Evolutionary conservation across 345 rosid genomes (phyloP).

Genomic region (Citrus hindsii): DNA sequence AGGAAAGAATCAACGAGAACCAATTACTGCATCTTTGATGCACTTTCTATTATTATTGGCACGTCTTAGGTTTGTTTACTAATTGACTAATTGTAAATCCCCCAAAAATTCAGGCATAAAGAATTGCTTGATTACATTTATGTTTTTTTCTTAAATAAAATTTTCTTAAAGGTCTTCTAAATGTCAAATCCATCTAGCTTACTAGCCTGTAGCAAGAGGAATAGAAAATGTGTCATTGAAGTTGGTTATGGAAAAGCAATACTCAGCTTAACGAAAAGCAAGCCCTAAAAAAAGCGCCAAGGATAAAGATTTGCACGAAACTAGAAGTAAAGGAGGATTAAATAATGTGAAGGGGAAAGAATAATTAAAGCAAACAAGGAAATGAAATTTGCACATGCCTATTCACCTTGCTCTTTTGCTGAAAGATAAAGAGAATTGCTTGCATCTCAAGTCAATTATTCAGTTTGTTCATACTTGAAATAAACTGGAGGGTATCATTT

Average conservation of each 20-base stretch:
- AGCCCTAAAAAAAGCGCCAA: neutral
- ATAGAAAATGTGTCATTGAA: neutral
- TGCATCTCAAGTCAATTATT: constrained; percentile 15
- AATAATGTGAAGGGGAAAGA: neutral
- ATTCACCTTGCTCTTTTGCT: neutral
- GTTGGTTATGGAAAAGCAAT: neutral
- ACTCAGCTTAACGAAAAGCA: neutral
- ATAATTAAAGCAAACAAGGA: constrained; percentile 12
- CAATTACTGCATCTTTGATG: too few relatives aligned
- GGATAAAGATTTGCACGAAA: neutral
- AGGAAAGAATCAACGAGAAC: too few relatives aligned
- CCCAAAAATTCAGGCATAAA: too few relatives aligned
- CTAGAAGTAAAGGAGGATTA: neutral
- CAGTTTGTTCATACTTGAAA: neutral
- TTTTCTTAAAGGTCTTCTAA: too few relatives aligned
- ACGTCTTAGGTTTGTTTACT: too few relatives aligned
- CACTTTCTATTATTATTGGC: too few relatives aligned
- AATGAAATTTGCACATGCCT: constrained; percentile 12
- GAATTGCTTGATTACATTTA: too few relatives aligned
- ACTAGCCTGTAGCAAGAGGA: neutral
- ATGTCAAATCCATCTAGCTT: too few relatives aligned
- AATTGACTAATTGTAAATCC: too few relatives aligned
- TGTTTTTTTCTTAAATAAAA: too few relatives aligned
- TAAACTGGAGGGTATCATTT: neutral
- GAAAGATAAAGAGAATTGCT: constrained; percentile 20